Evolutionary conservation across 495 filamentous ascomycete genomes (phyloP).

Genomic region (Penicillium coffeae): DNA sequence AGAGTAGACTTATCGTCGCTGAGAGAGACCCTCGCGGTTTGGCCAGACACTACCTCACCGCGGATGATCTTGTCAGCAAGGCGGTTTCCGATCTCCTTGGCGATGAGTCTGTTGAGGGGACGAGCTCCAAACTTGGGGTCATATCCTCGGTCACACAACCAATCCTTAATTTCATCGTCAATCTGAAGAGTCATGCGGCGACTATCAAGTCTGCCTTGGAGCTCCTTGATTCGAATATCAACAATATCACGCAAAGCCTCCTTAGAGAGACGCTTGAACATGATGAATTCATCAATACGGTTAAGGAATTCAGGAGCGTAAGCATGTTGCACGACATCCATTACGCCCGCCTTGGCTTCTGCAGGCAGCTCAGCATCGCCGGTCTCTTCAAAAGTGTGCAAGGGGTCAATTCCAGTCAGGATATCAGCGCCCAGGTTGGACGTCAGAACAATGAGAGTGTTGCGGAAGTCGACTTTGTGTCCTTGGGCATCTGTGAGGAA

Average conservation of each 20-base stretch:
- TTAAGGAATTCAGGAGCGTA: slow-evolving; percentile 97
- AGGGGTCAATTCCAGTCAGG: slow-evolving; percentile 41
- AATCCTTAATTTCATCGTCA: slow-evolving; percentile 65
- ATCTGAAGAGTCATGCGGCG: slow-evolving; percentile 76
- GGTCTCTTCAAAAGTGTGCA: slow-evolving; percentile 48
- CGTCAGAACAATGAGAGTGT: slow-evolving; percentile 93
- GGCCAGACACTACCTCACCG: slow-evolving; percentile 72
- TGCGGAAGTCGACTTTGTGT: slow-evolving; percentile 93
- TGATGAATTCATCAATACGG: slow-evolving; percentile 92
- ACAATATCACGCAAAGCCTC: slow-evolving; percentile 86
- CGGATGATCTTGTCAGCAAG: slow-evolving; percentile 89
- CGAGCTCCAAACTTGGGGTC: slow-evolving; percentile 88
- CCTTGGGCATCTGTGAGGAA: slow-evolving; percentile 94
- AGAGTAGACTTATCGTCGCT: slow-evolving; percentile 41
- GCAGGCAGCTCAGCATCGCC: slow-evolving; percentile 61
- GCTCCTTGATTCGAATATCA: slow-evolving; percentile 82
- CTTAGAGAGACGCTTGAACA: slow-evolving; percentile 80
- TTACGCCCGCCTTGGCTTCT: slow-evolving; percentile 69
- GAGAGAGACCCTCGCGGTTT: slow-evolving; percentile 64
- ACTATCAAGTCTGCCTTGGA: slow-evolving; percentile 80
- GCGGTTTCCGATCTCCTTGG: slow-evolving; percentile 80
- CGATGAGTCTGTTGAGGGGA: slow-evolving; percentile 88
- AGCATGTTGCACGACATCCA: slow-evolving; percentile 74
- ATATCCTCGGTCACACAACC: slow-evolving; percentile 85
- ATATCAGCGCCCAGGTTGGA: slow-evolving; percentile 73